These are phyloP conservation scores for Blastobotrys aristatus DNA, from an alignment of 1,139 yeast species.

Conservation along the genomic window DNA sequence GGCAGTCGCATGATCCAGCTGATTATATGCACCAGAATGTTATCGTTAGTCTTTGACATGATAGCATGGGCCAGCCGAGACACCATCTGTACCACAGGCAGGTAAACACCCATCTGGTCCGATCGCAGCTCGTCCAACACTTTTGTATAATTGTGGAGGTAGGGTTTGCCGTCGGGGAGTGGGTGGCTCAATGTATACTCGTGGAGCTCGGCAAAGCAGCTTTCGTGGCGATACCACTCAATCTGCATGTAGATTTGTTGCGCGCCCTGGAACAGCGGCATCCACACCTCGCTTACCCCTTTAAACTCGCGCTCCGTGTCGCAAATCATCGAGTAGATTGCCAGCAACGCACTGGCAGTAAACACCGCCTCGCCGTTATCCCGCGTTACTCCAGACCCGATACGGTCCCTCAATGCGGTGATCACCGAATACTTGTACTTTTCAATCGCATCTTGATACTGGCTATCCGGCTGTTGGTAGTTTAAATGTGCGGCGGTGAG, in stretches of 20 bases:
- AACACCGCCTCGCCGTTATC: constrained; percentile 9
- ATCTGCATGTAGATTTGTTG: constrained; percentile 5
- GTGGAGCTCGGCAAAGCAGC: constrained; percentile 5
- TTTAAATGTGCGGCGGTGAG: constrained; percentile 7
- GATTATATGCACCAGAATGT: constrained; percentile 4
- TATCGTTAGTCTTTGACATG: constrained; percentile 1
- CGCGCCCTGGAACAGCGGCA: constrained; percentile 9
- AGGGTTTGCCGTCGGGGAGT: constrained; percentile 8
- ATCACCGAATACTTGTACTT: constrained; percentile 2
- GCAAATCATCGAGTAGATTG: constrained; percentile 5
- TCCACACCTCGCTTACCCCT: constrained; percentile 7
- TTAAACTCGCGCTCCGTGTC: constrained; percentile 7
- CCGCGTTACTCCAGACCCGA: neutral
- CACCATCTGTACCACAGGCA: neutral
- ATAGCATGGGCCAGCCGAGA: constrained; percentile 4
- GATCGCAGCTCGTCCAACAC: constrained; percentile 1
- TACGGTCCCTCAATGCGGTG: neutral
- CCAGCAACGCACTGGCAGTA: constrained; percentile 4
- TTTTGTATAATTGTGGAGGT: constrained; percentile 3
- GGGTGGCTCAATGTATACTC: neutral
- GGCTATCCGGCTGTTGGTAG: neutral
- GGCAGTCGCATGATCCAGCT: constrained; percentile 8
- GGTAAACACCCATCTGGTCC: neutral
- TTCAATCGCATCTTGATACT: constrained; percentile 6
- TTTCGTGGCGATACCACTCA: neutral